Conservation (phyloP, 345 rosid genomes). For the Aquilaria malaccensis region DNA sequence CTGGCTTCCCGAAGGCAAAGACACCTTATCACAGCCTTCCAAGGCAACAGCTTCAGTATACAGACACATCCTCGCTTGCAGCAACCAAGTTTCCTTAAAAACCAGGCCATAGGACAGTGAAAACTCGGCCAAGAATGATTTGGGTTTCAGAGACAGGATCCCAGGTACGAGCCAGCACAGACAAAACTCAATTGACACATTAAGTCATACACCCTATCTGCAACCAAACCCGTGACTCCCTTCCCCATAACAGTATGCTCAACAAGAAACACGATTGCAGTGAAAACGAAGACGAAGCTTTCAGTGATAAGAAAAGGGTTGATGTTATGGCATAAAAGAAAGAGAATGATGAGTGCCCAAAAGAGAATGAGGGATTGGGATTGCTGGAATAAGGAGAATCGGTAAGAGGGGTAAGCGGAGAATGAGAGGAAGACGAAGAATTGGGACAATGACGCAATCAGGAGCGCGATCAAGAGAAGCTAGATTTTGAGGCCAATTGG, state of each 20-base stretch:
- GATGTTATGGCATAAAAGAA: conserved; percentile 24
- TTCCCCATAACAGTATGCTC: too few species aligned
- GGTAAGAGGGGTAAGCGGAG: conserved; percentile 35
- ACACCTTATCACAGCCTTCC: conserved; percentile 34
- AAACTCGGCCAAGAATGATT: conserved; percentile 44
- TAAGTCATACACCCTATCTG: background rate
- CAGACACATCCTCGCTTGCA: conserved; percentile 44
- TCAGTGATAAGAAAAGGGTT: conserved; percentile 24
- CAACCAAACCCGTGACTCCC: too few species aligned
- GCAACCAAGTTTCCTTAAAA: conserved; percentile 44
- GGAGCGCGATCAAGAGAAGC: conserved; percentile 39
- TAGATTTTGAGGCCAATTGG: too few species aligned
- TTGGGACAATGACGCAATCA: conserved; percentile 22
- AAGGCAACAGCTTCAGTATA: conserved; percentile 36
- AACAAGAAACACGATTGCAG: too few species aligned
- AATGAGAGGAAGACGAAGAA: conserved; percentile 28
- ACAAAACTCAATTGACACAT: conserved; percentile 31
- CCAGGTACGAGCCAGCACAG: conserved; percentile 43
- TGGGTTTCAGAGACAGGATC: conserved; percentile 35
- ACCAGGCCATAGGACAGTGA: conserved; percentile 38
- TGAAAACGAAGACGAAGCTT: conserved; percentile 18
- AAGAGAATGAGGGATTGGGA: conserved; percentile 29
- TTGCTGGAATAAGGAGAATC: conserved; percentile 41
- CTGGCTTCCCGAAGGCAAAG: conserved; percentile 6
- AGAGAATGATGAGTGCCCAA: conserved; percentile 34